Evolutionary conservation across 1,284 basidiomycete species (phyloP).

Genomic region (Waitea zeae): DNA sequence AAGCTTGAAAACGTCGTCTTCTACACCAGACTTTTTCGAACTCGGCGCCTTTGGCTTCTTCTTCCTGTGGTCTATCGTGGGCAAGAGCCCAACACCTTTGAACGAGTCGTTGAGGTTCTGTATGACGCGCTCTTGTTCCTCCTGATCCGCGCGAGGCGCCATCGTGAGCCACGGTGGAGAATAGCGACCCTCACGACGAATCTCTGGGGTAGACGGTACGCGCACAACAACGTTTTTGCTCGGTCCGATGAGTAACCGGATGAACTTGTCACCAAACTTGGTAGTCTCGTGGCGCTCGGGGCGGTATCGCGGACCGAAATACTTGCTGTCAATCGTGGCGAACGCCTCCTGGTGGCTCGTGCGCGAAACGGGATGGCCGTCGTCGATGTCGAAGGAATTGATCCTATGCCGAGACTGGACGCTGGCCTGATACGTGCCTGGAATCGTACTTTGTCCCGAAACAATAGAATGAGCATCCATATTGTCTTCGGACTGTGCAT

Average conservation of each 20-base stretch:
- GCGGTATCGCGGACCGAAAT: constrained; percentile 29
- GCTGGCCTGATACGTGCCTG: too few relatives aligned
- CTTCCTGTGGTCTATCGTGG: constrained; percentile 21
- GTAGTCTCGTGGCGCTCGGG: constrained; percentile 10
- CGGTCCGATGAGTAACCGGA: constrained; percentile 6
- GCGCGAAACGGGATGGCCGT: constrained; percentile 15
- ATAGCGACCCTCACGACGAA: constrained; percentile 12
- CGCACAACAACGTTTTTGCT: constrained; percentile 6
- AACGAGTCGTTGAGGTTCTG: constrained; percentile 56
- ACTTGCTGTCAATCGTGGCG: constrained; percentile 43
- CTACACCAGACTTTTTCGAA: constrained; percentile 7
- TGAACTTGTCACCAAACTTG: constrained; percentile 4
- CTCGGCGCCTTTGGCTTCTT: constrained; percentile 14
- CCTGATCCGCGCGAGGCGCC: constrained; percentile 41
- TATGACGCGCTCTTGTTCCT: constrained; percentile 48
- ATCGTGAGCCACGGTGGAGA: constrained; percentile 53
- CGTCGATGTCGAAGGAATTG: constrained; percentile 20
- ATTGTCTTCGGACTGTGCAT: neutral
- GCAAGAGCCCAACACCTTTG: constrained; percentile 60
- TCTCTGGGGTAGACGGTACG: constrained; percentile 8
- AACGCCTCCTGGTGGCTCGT: constrained; percentile 64
- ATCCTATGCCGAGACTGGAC: constrained; percentile 10
- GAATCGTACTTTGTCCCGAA: too few relatives aligned
- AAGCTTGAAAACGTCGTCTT: constrained; percentile 34
- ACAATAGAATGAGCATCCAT: too few relatives aligned